phyloP scores from a whole-genome alignment of 306 rosid species.

The Sicyos edulis region DNA sequence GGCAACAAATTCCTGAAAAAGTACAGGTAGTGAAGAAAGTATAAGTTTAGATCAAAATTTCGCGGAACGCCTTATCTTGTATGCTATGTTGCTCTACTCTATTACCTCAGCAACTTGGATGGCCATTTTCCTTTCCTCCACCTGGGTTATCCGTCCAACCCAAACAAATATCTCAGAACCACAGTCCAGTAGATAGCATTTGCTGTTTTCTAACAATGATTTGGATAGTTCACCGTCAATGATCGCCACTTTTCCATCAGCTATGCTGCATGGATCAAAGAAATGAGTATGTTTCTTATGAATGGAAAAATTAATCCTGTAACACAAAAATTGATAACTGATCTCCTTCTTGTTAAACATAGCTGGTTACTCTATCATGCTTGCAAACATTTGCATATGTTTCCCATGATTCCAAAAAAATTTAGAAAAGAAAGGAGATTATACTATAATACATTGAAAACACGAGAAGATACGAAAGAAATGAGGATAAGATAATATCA shows the following conservation, averaged over 20 bases:
- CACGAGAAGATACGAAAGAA: no score
- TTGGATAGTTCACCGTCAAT: slow-evolving; percentile 59
- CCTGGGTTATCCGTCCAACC: slow-evolving; percentile 81
- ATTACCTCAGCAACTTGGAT: slow-evolving; percentile 76
- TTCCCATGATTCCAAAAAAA: background rate
- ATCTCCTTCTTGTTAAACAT: background rate
- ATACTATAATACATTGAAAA: no score
- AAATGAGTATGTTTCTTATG: slow-evolving; percentile 8
- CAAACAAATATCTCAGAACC: slow-evolving; percentile 80
- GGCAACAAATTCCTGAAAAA: slow-evolving; percentile 46
- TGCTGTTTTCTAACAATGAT: slow-evolving; percentile 63
- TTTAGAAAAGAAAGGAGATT: no score
- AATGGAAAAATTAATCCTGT: background rate
- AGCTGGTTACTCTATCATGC: background rate
- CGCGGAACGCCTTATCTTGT: background rate
- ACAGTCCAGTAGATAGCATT: slow-evolving; percentile 83
- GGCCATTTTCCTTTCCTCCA: slow-evolving; percentile 79
- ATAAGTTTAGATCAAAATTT: slow-evolving; percentile 23
- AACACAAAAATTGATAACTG: background rate
- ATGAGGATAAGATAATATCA: background rate
- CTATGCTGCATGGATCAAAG: slow-evolving; percentile 29
- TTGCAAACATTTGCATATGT: background rate
- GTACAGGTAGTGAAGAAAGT: slow-evolving; percentile 23
- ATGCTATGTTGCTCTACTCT: background rate
- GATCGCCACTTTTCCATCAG: slow-evolving; percentile 55